Evolutionary conservation across 495 filamentous ascomycete genomes (phyloP).

Genomic region (Daldinia grandis): DNA sequence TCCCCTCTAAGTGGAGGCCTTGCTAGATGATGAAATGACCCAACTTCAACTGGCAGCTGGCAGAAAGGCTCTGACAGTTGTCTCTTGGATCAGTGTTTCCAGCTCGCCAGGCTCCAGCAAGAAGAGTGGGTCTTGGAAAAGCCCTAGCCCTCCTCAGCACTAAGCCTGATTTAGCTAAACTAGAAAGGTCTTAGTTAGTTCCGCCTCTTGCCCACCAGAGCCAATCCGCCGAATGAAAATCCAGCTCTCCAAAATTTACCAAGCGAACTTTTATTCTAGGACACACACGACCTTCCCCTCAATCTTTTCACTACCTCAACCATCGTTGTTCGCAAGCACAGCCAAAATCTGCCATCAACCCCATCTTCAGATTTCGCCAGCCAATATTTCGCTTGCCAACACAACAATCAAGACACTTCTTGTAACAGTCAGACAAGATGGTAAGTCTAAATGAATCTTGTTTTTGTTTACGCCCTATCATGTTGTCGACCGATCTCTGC

Average conservation of each 20-base stretch:
- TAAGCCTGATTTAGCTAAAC: constrained; percentile 38
- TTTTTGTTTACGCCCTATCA: constrained; percentile 31
- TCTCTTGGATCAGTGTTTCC: background rate
- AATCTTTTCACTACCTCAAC: constrained; percentile 32
- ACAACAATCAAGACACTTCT: constrained; percentile 46
- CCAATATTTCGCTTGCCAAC: constrained; percentile 57
- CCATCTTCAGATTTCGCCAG: constrained; percentile 53
- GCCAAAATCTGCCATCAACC: constrained; percentile 55
- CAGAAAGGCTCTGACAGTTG: background rate
- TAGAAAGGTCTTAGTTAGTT: constrained; percentile 33
- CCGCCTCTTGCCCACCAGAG: constrained; percentile 40
- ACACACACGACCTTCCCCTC: constrained; percentile 46
- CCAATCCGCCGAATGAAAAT: constrained; percentile 42
- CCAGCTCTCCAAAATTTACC: constrained; percentile 43
- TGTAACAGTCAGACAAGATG: constrained; percentile 63
- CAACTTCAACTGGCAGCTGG: constrained; percentile 7
- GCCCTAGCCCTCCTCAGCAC: constrained; percentile 47
- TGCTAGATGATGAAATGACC: background rate
- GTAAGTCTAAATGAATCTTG: constrained; percentile 54
- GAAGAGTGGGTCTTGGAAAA: constrained; percentile 29
- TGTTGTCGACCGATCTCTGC: constrained; percentile 9
- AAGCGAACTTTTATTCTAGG: constrained; percentile 43
- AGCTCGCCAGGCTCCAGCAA: background rate
- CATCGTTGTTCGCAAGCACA: constrained; percentile 51
- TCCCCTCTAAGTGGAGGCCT: constrained; percentile 13